Conservation (phyloP, 73 alveolate species). For the Blepharisma japonicum region DNA sequence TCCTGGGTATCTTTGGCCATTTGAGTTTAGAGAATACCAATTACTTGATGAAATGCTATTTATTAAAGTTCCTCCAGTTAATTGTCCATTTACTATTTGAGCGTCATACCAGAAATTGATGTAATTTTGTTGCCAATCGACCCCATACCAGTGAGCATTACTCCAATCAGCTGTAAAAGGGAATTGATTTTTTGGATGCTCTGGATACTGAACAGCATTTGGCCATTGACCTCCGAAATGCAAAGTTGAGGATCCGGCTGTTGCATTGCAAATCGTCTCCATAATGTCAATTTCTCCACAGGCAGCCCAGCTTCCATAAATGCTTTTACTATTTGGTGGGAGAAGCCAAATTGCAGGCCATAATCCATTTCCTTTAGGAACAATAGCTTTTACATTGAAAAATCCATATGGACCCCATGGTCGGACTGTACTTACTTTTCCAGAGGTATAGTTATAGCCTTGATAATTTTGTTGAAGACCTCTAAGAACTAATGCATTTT, state of each 20-base stretch:
- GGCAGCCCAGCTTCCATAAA: constrained; percentile 35
- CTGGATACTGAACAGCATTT: not conserved
- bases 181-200: not conserved
- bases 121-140: constrained; percentile 12
- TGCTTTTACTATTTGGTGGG: not conserved
- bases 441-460: constrained; percentile 30
- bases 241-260: constrained; percentile 4
- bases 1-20: not conserved
- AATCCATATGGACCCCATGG: constrained; percentile 33
- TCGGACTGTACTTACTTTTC: not conserved
- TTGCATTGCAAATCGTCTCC: constrained; percentile 15
- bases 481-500: constrained; percentile 9
- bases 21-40: constrained; percentile 11
- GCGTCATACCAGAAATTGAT: constrained; percentile 33
- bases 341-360: constrained; percentile 37
- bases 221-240: constrained; percentile 37
- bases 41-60: not conserved
- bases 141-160: constrained; percentile 22
- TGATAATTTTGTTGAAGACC: constrained; percentile 16
- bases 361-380: constrained; percentile 32
- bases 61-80: constrained; percentile 15
- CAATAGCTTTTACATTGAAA: constrained; percentile 6
- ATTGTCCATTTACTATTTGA: constrained; percentile 5
- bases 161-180: constrained; percentile 24
- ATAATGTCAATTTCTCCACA: constrained; percentile 35